These are phyloP conservation scores for Ascoidea asiatica DNA, from an alignment of 805 yeast genomes.

Conservation along the genomic window DNA sequence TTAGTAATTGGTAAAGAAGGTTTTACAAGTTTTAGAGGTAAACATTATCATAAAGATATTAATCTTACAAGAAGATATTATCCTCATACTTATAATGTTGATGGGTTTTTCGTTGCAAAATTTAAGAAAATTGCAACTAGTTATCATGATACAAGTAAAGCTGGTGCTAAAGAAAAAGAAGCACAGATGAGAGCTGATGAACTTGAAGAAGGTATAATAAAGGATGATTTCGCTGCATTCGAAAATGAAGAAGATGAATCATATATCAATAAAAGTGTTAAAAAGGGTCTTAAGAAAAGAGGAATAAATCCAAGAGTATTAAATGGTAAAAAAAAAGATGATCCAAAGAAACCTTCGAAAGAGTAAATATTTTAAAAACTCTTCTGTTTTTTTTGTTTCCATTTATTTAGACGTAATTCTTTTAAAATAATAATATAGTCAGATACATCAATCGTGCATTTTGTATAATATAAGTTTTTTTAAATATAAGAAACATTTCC, in stretches of 20 bases:
- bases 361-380: too few species aligned
- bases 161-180: constrained; percentile 84
- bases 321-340: background rate
- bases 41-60: constrained; percentile 67
- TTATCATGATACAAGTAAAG: constrained; percentile 72
- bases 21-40: constrained; percentile 86
- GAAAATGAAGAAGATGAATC: constrained; percentile 64
- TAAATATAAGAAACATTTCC: constrained; percentile 36
- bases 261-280: constrained; percentile 56
- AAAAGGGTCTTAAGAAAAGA: constrained; percentile 48
- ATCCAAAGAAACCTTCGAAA: background rate
- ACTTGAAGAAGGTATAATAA: constrained; percentile 54
- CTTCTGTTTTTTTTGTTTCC: background rate
- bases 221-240: constrained; percentile 77
- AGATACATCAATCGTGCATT: background rate
- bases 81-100: constrained; percentile 97
- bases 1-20: constrained; percentile 93
- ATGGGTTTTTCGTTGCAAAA: constrained; percentile 96
- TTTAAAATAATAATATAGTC: background rate
- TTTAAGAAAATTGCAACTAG: constrained; percentile 84
- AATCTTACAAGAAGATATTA: constrained; percentile 86
- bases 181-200: constrained; percentile 65
- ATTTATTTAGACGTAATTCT: background rate
- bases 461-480: too few species aligned
- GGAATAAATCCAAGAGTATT: constrained; percentile 35